These are phyloP conservation scores for Prunus dulcis DNA, from an alignment of 306 rosid genomes.

Conservation along the genomic window DNA sequence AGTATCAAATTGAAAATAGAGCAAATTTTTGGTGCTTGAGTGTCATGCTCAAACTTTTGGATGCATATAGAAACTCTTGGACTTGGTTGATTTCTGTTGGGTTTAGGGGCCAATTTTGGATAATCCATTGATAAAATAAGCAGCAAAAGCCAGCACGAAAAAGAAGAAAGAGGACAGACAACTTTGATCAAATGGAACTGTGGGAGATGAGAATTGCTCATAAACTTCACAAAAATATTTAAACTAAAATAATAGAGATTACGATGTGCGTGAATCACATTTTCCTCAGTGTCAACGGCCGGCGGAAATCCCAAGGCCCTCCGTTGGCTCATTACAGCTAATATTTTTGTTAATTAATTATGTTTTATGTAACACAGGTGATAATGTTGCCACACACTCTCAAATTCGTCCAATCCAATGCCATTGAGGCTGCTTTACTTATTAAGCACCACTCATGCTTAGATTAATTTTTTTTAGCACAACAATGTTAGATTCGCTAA, in stretches of 20 bases:
- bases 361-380: background rate
- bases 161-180: background rate
- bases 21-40: background rate
- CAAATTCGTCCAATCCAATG: slow-evolving; percentile 3
- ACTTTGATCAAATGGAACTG: background rate
- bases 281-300: background rate
- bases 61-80: background rate
- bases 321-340: slow-evolving; percentile 10
- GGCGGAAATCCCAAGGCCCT: background rate
- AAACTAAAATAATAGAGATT: background rate
- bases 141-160: background rate
- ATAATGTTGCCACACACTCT: background rate
- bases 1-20: background rate
- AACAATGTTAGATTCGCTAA: too few relatives aligned
- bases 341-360: background rate
- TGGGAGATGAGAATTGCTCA: background rate
- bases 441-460: background rate
- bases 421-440: background rate
- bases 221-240: background rate
- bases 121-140: background rate
- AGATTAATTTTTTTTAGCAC: too few relatives aligned
- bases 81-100: background rate
- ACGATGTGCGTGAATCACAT: background rate
- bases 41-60: background rate
- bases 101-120: too few relatives aligned